Conservation (phyloP, 1,139 yeast species). For the Geotrichum carabidarum region DNA sequence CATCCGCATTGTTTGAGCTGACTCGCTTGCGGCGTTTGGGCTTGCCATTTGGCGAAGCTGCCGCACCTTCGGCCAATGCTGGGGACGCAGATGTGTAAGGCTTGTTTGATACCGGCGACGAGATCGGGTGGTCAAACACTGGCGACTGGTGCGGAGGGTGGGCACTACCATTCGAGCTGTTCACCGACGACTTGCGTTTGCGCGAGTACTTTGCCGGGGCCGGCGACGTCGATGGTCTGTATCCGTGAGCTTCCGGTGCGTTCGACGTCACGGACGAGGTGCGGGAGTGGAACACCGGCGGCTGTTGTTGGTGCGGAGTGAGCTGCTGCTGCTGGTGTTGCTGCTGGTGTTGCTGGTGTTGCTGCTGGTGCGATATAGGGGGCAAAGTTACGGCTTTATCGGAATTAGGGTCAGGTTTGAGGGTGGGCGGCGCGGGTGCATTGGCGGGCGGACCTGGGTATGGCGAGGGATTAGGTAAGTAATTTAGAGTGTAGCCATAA, state of each 20-base stretch:
- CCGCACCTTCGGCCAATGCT: background rate
- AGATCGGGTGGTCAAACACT: background rate
- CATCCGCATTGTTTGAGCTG: background rate
- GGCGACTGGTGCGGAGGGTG: constrained; percentile 4
- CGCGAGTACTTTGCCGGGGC: constrained; percentile 5
- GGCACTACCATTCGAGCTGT: background rate
- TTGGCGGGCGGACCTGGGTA: constrained; percentile 8
- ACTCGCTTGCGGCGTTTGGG: constrained; percentile 2
- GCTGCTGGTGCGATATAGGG: constrained; percentile 12
- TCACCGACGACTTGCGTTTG: constrained; percentile 1
- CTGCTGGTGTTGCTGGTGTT: background rate
- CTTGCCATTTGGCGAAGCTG: constrained; percentile 2
- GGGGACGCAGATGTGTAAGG: background rate
- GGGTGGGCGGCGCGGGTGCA: constrained; percentile 8
- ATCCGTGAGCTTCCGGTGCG: constrained; percentile 22
- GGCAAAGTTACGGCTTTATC: constrained; percentile 11
- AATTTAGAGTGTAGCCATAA: background rate
- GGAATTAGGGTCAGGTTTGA: constrained; percentile 8
- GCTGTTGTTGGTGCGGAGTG: constrained; percentile 19
- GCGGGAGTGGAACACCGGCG: constrained; percentile 7
- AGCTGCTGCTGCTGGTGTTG: constrained; percentile 21
- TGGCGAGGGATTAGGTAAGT: background rate
- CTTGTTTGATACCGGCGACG: constrained; percentile 1
- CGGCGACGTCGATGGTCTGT: constrained; percentile 33
- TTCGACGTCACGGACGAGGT: constrained; percentile 9